A percentile compares a stretch with the other conserved stretches of the same genome.
Conservation (phyloP, 2,329 filamentous ascomycete genomes). For the Juglanconis juglandina region DNA sequence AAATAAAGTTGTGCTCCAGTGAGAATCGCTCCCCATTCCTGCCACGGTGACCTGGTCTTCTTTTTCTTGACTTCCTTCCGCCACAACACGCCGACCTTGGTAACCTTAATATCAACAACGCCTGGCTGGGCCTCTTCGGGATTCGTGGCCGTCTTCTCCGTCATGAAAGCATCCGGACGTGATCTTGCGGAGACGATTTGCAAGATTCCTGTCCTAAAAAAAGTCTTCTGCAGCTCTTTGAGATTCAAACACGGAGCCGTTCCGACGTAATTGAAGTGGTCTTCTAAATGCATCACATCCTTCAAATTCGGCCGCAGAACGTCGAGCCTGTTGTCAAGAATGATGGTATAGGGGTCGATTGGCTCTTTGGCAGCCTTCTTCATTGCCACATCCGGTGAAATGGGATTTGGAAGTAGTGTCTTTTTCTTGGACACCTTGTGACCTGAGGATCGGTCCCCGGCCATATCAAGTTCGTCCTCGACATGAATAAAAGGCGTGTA, state of each 20-base stretch:
- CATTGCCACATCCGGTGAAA: constrained; percentile 52
- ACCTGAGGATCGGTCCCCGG: constrained; percentile 67
- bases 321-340: constrained; percentile 85
- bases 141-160: constrained; percentile 78
- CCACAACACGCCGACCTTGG: constrained; percentile 93
- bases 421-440: constrained; percentile 67
- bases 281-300: constrained; percentile 88
- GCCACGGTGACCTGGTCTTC: constrained; percentile 92
- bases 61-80: constrained; percentile 92
- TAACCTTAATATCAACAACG: constrained; percentile 95
- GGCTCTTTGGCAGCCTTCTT: constrained; percentile 72
- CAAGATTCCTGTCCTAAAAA: constrained; percentile 85
- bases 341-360: constrained; percentile 91
- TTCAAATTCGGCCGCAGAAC: constrained; percentile 78
- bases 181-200: constrained; percentile 95
- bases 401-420: constrained; percentile 63
- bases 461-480: constrained; percentile 83
- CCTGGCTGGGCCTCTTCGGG: constrained; percentile 84
- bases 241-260: constrained; percentile 74
- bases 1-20: constrained; percentile 97
- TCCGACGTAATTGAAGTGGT: constrained; percentile 85
- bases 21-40: constrained; percentile 95
- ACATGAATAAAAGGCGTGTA: constrained; percentile 99
- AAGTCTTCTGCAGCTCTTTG: constrained; percentile 78
- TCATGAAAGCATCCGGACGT: constrained; percentile 91